Evolutionary conservation across 2,329 filamentous ascomycete species (phyloP).

Genomic region (Myriosclerotinia duriaeana): DNA sequence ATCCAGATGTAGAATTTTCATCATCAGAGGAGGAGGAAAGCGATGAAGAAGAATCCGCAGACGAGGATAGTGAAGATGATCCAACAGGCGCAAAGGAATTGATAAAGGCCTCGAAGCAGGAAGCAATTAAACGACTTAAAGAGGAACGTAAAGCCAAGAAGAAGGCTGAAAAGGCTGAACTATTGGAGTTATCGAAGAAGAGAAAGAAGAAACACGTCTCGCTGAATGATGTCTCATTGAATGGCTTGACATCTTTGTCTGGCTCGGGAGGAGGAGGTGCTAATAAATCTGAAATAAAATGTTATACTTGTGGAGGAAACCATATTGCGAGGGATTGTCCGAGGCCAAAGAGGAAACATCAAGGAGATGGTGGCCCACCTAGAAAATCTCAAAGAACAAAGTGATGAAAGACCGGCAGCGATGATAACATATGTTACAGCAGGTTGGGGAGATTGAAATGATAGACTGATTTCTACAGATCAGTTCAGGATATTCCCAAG

Average conservation of each 20-base stretch:
- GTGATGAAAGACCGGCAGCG: slow-evolving; percentile 14
- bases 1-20: slow-evolving; percentile 39
- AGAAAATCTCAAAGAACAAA: slow-evolving; percentile 24
- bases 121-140: slow-evolving; percentile 46
- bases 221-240: slow-evolving; percentile 60
- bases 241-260: slow-evolving; percentile 61
- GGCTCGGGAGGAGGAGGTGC: slow-evolving; percentile 42
- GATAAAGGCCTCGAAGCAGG: slow-evolving; percentile 48
- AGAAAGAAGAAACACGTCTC: slow-evolving; percentile 66
- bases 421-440: not conserved
- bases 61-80: slow-evolving; percentile 37
- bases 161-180: slow-evolving; percentile 50
- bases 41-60: slow-evolving; percentile 30
- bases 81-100: slow-evolving; percentile 48
- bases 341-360: slow-evolving; percentile 36
- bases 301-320: slow-evolving; percentile 60
- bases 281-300: slow-evolving; percentile 41
- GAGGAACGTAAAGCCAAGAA: slow-evolving; percentile 49
- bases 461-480: not conserved
- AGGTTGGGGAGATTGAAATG: not conserved
- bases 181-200: slow-evolving; percentile 55
- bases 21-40: slow-evolving; percentile 41
- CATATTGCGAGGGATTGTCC: slow-evolving; percentile 61
- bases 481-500: not conserved
- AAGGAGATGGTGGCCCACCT: slow-evolving; percentile 33